These are phyloP conservation scores for Aethionema arabicum DNA, from an alignment of 345 rosid species.

Conservation along the genomic window DNA sequence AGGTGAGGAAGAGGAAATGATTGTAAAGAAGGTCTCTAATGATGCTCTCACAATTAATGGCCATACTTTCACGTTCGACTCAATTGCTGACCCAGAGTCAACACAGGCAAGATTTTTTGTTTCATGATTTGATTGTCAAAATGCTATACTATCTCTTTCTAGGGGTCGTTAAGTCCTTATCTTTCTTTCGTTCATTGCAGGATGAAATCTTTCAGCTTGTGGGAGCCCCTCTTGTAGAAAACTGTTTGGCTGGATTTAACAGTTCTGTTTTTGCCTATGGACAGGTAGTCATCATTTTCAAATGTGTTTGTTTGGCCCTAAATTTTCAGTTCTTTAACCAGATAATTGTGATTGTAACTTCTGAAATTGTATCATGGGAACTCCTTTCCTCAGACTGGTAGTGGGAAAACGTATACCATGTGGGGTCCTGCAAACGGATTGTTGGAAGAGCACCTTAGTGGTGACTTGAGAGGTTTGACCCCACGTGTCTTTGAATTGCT, in stretches of 20 bases:
- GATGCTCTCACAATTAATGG: constrained; percentile 73
- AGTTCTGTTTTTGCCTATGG: constrained; percentile 99
- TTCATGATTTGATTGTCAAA: not conserved
- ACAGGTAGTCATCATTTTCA: constrained; percentile 53
- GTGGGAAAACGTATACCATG: constrained; percentile 96
- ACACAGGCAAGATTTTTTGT: constrained; percentile 54
- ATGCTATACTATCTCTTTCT: not conserved
- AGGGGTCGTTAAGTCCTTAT: not conserved
- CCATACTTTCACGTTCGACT: constrained; percentile 83
- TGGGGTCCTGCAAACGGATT: constrained; percentile 96
- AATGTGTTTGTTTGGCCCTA: constrained; percentile 3
- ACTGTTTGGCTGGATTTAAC: constrained; percentile 94
- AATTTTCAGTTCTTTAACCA: not conserved
- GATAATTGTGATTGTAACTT: constrained; percentile 3
- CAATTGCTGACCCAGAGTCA: constrained; percentile 71
- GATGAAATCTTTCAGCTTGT: constrained; percentile 77
- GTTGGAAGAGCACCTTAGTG: constrained; percentile 53
- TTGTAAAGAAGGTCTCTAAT: constrained; percentile 56
- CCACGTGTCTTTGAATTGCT: constrained; percentile 85
- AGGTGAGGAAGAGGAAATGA: constrained; percentile 75
- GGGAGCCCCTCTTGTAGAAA: constrained; percentile 90
- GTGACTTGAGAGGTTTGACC: constrained; percentile 86
- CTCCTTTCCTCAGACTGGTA: constrained; percentile 68
- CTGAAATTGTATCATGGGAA: constrained; percentile 10
- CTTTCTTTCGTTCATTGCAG: constrained; percentile 40